Evolutionary conservation across 2,329 filamentous ascomycete genomes (phyloP).

Genomic region (Pestalotiopsis sp.): DNA sequence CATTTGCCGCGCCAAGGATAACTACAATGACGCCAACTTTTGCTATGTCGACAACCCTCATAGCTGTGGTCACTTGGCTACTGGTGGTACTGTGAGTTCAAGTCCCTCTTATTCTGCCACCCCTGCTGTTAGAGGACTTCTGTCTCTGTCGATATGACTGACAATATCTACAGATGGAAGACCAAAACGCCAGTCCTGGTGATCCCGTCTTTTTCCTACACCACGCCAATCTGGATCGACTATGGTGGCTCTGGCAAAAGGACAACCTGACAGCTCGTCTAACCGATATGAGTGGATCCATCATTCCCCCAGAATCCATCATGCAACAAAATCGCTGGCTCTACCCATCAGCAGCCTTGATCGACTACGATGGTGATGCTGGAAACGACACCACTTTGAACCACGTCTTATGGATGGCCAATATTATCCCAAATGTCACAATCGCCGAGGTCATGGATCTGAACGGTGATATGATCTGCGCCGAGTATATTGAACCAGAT

Average conservation of each 20-base stretch:
- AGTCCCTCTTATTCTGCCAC: neutral
- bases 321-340: neutral
- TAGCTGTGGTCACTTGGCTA: neutral
- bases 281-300: neutral
- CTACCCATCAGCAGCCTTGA: slow-evolving; percentile 13
- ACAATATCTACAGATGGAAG: slow-evolving; percentile 4
- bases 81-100: neutral
- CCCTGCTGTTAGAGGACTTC: neutral
- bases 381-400: neutral
- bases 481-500: slow-evolving; percentile 19
- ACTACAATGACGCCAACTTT: slow-evolving; percentile 10
- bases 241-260: slow-evolving; percentile 29
- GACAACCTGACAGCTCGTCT: slow-evolving; percentile 20
- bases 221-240: slow-evolving; percentile 26
- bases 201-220: slow-evolving; percentile 29
- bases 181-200: slow-evolving; percentile 14
- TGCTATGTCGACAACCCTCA: slow-evolving; percentile 6
- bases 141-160: neutral
- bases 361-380: slow-evolving; percentile 15
- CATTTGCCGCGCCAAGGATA: slow-evolving; percentile 8
- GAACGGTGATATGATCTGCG: slow-evolving; percentile 17
- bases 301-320: neutral
- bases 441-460: slow-evolving; percentile 24
- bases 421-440: slow-evolving; percentile 34
- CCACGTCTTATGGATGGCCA: slow-evolving; percentile 1